Evolutionary conservation across 1,284 basidiomycete species (phyloP).

Genomic region (Ganoderma resinaceum): DNA sequence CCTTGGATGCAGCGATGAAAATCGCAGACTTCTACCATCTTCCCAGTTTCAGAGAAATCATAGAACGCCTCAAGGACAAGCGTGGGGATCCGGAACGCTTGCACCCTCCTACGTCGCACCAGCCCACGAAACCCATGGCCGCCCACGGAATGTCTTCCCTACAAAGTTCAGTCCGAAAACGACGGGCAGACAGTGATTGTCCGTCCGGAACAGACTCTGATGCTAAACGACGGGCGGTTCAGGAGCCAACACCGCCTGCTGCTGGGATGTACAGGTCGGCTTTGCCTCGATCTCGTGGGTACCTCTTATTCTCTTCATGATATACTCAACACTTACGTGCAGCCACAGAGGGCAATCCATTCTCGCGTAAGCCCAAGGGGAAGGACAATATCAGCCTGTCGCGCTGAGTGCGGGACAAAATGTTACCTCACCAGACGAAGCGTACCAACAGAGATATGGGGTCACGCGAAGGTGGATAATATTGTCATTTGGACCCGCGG

Average conservation of each 20-base stretch:
- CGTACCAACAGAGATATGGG: too few relatives aligned
- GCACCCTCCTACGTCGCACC: too few relatives aligned
- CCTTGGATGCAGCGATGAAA: constrained; percentile 86
- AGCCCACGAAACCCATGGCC: too few relatives aligned
- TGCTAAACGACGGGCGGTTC: constrained; percentile 51
- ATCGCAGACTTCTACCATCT: constrained; percentile 93
- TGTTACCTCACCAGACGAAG: constrained; percentile 16
- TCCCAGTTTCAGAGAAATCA: constrained; percentile 86
- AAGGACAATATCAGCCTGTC: constrained; percentile 56
- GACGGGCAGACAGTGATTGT: constrained; percentile 48
- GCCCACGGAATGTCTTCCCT: too few relatives aligned
- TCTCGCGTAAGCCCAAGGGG: constrained; percentile 66
- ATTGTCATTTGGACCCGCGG: too few relatives aligned
- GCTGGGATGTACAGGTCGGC: constrained; percentile 38
- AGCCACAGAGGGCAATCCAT: constrained; percentile 71
- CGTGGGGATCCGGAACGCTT: constrained; percentile 61
- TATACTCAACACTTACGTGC: too few relatives aligned
- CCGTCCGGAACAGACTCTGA: constrained; percentile 37
- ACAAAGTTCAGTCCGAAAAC: too few relatives aligned
- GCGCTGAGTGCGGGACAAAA: constrained; percentile 58
- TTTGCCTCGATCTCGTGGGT: constrained; percentile 56
- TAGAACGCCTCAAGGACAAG: constrained; percentile 72
- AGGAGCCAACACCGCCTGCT: constrained; percentile 26
- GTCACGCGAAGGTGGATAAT: too few relatives aligned
- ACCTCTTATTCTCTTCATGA: constrained; percentile 2